phyloP scores from a whole-genome alignment of 495 filamentous ascomycete genomes.

The Penicillium verhagenii region DNA sequence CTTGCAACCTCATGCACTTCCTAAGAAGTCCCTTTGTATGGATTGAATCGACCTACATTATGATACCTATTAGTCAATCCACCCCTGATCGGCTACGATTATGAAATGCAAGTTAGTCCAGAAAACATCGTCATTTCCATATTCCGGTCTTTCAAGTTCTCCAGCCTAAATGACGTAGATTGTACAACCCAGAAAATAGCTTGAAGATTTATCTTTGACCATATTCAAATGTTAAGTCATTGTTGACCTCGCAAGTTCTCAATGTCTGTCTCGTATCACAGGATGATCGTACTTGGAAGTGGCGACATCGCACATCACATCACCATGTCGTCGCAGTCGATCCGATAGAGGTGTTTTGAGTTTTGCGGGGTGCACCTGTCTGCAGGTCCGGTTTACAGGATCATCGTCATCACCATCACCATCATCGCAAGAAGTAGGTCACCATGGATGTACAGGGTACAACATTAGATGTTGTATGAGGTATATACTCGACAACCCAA shows the following conservation, averaged over 20 bases:
- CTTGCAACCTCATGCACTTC: too few relatives aligned
- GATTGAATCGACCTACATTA: not conserved
- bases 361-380: not conserved
- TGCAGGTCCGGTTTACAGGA: too few relatives aligned
- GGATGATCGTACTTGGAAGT: not conserved
- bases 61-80: not conserved
- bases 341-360: not conserved
- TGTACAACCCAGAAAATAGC: too few relatives aligned
- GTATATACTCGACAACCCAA: conserved; percentile 1
- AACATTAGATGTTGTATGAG: not conserved
- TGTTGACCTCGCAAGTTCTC: not conserved
- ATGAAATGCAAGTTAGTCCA: not conserved
- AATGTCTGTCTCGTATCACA: not conserved
- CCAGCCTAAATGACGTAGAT: too few relatives aligned
- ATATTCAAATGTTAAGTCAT: too few relatives aligned
- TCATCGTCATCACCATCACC: too few relatives aligned
- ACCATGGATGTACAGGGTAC: too few relatives aligned
- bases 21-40: too few relatives aligned
- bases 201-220: not conserved
- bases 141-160: not conserved
- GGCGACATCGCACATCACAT: not conserved
- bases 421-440: too few relatives aligned
- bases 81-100: not conserved
- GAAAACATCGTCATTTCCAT: not conserved
- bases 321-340: not conserved